Percentiles rank a stretch among this genome's conserved stretches.
Evolutionary conservation across 129 eudicot genomes (phyloP).

Genomic region (Dittrichia graveolens): DNA sequence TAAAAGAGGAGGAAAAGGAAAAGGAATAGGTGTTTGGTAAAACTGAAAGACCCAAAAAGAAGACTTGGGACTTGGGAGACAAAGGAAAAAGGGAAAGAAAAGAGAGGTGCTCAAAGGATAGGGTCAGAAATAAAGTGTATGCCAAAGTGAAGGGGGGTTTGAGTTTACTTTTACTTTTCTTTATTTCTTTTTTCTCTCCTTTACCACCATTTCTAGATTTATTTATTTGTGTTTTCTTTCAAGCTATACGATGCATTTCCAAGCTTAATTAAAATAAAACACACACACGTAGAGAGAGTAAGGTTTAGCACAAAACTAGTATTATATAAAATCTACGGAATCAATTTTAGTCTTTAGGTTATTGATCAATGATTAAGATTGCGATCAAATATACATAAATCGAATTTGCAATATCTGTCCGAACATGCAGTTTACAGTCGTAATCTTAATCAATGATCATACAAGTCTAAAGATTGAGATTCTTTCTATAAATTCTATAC

Average conservation of each 20-base stretch:
- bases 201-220: conserved; percentile 12
- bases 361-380: too few relatives aligned
- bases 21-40: conserved; percentile 35
- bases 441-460: too few relatives aligned
- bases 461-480: too few relatives aligned
- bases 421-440: too few relatives aligned
- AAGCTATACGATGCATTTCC: background rate
- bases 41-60: conserved; percentile 53
- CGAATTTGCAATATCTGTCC: too few relatives aligned
- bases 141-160: conserved; percentile 48
- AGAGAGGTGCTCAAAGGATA: conserved; percentile 42
- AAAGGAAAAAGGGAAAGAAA: conserved; percentile 43
- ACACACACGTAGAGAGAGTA: too few relatives aligned
- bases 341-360: too few relatives aligned
- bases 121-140: conserved; percentile 47
- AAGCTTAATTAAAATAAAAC: too few relatives aligned
- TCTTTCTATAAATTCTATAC: too few relatives aligned
- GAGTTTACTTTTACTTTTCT: conserved; percentile 43
- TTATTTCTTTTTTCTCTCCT: background rate
- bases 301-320: too few relatives aligned
- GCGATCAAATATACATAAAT: too few relatives aligned
- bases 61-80: conserved; percentile 36
- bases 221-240: conserved; percentile 17
- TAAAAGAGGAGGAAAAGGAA: conserved; percentile 38
- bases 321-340: too few relatives aligned